Base-by-base conservation (phyloP, 176 grass and related monocot species). In the Rhynchospora pubera region DNA sequence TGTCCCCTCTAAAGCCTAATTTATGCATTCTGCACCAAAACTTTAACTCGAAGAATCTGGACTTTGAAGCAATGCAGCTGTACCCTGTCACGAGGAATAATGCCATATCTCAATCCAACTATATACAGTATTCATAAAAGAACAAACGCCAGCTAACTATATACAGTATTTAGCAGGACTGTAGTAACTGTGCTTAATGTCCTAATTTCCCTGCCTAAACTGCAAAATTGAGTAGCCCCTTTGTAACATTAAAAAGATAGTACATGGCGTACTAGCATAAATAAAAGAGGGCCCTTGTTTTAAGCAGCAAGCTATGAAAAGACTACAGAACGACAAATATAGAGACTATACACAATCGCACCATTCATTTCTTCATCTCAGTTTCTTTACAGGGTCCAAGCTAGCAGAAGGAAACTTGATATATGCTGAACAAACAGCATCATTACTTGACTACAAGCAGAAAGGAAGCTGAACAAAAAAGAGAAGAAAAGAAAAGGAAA, bases 301-400 rank as follows among this genome's bases (percentile, higher is more conserved):
- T 13, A 63, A 59, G 16, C 45, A 52, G 16, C 13, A 58, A 11
- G 3, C 73, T 30, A 43, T 67, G 64, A 13, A 8, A 67, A 18
- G 30, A 18, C 12, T 18, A 30, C 15, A 39, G 62, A 26, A 16
- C 13, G 32, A 8, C 2, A 42, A 66, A 67, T 1, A 11, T 18
- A 67, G 16, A 67, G 64, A 65, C 10, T 60, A 55, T 30, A 79
- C 44, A 82, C 6, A 23, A 28, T 47, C 32, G 19, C n/a, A 66
- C 59, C 24, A 64, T 18, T 28, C 43, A 45, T 82, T 82, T 16
- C 44, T 64, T 48, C 45, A 52, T 66, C 46, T 65, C 32, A 52
- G 60, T 48, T 64, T 48, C 48, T 82, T 82, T 82, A 65, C 79
- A 82, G 24, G 11, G n/a, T 66, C 22, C 43, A 64, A 82, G 14